Conservation (phyloP, 2,329 filamentous ascomycete species). For the Fusarium bulbicola region DNA sequence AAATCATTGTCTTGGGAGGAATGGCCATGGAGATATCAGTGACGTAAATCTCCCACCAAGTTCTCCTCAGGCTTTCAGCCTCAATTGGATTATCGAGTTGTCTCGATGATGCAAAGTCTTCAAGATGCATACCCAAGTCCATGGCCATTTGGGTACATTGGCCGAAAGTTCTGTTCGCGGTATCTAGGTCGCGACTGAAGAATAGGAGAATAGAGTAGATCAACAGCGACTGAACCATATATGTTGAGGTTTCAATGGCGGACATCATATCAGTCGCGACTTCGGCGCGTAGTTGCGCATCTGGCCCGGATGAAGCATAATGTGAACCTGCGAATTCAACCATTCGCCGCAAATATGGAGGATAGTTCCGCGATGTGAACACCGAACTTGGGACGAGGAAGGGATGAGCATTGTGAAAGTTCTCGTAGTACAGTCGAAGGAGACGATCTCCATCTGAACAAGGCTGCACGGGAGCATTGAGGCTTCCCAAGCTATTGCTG, state of each 20-base stretch:
- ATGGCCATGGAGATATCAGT: slow-evolving; percentile 35
- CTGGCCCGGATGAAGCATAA: slow-evolving; percentile 13
- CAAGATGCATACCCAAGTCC: slow-evolving; percentile 31
- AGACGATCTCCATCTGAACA: slow-evolving; percentile 29
- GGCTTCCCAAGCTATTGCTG: background rate
- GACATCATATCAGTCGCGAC: slow-evolving; percentile 22
- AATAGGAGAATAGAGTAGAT: slow-evolving; percentile 19
- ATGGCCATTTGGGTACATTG: slow-evolving; percentile 25
- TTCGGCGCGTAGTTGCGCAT: slow-evolving; percentile 4
- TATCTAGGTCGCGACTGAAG: slow-evolving; percentile 10
- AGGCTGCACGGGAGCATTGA: background rate
- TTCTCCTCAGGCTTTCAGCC: slow-evolving; percentile 34
- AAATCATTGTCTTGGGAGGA: slow-evolving; percentile 10
- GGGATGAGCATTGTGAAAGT: slow-evolving; percentile 35
- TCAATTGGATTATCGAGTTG: slow-evolving; percentile 24
- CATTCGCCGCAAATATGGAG: slow-evolving; percentile 17
- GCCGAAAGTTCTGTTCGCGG: slow-evolving; percentile 7
- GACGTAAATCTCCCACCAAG: slow-evolving; percentile 39
- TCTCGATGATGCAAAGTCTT: slow-evolving; percentile 15
- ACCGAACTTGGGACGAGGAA: slow-evolving; percentile 27
- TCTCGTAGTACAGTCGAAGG: slow-evolving; percentile 32
- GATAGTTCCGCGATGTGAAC: slow-evolving; percentile 24
- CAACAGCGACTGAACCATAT: slow-evolving; percentile 25
- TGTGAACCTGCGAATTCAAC: slow-evolving; percentile 36
- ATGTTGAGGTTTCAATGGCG: background rate